phyloP scores from a whole-genome alignment of 768 basidiomycete genomes.

The Pleurotus tuber-regium region DNA sequence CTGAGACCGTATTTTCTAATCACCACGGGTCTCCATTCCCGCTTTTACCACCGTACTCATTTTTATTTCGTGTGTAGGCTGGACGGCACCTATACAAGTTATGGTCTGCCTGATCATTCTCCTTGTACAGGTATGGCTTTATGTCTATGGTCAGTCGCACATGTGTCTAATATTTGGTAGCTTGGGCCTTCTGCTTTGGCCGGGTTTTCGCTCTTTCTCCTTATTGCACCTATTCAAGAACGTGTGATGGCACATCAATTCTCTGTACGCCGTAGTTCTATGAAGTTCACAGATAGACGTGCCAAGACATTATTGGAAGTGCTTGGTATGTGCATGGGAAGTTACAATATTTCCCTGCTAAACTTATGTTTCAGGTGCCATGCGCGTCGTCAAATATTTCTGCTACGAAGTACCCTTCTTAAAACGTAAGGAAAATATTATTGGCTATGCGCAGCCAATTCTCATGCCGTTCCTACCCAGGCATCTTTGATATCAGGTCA shows the following conservation, averaged over 20 bases:
- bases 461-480: constrained; percentile 27
- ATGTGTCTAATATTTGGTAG: constrained; percentile 24
- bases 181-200: constrained; percentile 70
- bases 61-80: constrained; percentile 31
- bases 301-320: constrained; percentile 67
- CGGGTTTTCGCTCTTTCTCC: constrained; percentile 63
- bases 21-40: not conserved
- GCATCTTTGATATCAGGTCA: constrained; percentile 49
- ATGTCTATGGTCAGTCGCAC: not conserved
- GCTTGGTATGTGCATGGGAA: constrained; percentile 35
- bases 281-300: constrained; percentile 62
- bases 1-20: too few species aligned
- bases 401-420: constrained; percentile 70
- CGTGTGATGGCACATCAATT: constrained; percentile 61
- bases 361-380: constrained; percentile 50
- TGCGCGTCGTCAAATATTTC: constrained; percentile 78
- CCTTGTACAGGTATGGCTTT: constrained; percentile 44
- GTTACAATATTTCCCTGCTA: too few species aligned
- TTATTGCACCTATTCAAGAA: constrained; percentile 63
- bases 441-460: not conserved
- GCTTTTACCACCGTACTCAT: not conserved
- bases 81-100: constrained; percentile 71
- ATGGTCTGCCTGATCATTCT: constrained; percentile 57
- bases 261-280: constrained; percentile 47
- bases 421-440: constrained; percentile 39